A percentile compares a stretch with the other conserved stretches of the same genome.
Evolutionary conservation across 1,139 yeast species (phyloP).

Genomic region (Geotrichum macrosporum): DNA sequence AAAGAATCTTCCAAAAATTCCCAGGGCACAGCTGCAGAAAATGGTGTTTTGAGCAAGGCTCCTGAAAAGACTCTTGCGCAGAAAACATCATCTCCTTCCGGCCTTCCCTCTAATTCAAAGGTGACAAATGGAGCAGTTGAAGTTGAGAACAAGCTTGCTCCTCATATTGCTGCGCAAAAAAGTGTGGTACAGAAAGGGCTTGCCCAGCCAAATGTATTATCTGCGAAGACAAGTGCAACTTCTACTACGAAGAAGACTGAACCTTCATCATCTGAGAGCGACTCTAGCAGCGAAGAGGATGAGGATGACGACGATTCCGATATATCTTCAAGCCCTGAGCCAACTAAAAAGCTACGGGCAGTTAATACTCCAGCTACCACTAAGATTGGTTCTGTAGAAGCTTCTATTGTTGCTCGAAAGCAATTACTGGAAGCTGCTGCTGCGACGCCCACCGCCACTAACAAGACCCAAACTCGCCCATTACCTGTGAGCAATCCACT

Average conservation of each 20-base stretch:
- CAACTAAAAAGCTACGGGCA: constrained; percentile 24
- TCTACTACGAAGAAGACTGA: background rate
- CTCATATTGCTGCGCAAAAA: too few species aligned
- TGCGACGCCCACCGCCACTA: background rate
- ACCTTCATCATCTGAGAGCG: background rate
- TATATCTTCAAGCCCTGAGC: constrained; percentile 25
- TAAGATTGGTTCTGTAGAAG: background rate
- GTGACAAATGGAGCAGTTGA: too few species aligned
- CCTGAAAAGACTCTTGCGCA: too few species aligned
- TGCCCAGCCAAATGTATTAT: too few species aligned
- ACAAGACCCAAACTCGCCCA: background rate
- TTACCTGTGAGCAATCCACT: background rate
- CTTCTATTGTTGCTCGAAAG: constrained; percentile 2
- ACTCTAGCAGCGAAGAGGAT: constrained; percentile 1
- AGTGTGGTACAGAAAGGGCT: too few species aligned
- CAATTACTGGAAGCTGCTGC: constrained; percentile 6
- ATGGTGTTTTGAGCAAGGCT: too few species aligned
- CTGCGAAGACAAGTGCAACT: too few species aligned
- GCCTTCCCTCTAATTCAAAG: too few species aligned
- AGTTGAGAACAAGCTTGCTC: too few species aligned
- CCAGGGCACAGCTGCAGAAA: too few species aligned
- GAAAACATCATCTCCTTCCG: too few species aligned
- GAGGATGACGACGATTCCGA: constrained; percentile 23
- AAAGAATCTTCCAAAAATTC: too few species aligned
- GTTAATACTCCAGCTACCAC: constrained; percentile 24